Conservation (phyloP, 2,329 filamentous ascomycete genomes). For the Capronia coronata region DNA sequence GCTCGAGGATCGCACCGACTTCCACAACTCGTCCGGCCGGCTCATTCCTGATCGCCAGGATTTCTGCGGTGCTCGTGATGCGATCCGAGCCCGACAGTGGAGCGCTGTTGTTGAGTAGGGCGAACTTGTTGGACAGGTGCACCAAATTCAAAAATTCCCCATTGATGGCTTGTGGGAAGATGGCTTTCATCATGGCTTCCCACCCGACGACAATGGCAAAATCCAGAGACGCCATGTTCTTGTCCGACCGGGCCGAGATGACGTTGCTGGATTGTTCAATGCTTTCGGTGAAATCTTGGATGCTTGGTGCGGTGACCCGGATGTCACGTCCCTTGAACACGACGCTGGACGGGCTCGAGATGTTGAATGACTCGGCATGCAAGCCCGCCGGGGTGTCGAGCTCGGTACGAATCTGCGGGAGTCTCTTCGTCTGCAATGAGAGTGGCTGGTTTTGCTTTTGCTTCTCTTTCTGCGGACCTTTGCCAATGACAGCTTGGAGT, state of each 20-base stretch:
- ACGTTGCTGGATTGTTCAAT: slow-evolving; percentile 96
- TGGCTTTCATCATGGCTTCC: slow-evolving; percentile 99
- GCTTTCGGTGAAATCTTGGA: slow-evolving; percentile 98
- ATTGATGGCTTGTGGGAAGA: slow-evolving; percentile 94
- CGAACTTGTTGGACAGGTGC: slow-evolving; percentile 94
- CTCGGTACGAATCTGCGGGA: too few relatives aligned
- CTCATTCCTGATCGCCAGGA: slow-evolving; percentile 97
- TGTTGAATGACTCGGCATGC: slow-evolving; percentile 78
- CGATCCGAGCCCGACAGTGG: slow-evolving; percentile 93
- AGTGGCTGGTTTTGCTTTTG: too few relatives aligned
- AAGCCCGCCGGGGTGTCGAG: too few relatives aligned
- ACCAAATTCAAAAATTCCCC: slow-evolving; percentile 94
- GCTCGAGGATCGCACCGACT: slow-evolving; percentile 92
- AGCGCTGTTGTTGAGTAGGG: slow-evolving; percentile 92
- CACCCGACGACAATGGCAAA: slow-evolving; percentile 97
- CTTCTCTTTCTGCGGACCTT: too few relatives aligned
- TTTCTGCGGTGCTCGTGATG: slow-evolving; percentile 84
- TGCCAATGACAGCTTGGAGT: too few relatives aligned
- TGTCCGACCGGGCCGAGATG: slow-evolving; percentile 91
- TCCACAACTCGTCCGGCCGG: slow-evolving; percentile 99
- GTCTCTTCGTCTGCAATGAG: too few relatives aligned
- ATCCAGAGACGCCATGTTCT: slow-evolving; percentile 96
- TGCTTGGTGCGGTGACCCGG: slow-evolving; percentile 81
- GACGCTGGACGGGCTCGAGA: slow-evolving; percentile 71
- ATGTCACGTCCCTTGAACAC: slow-evolving; percentile 88